Evolutionary conservation across 495 filamentous ascomycete genomes (phyloP).

Genomic region (Penicillium paradoxum): DNA sequence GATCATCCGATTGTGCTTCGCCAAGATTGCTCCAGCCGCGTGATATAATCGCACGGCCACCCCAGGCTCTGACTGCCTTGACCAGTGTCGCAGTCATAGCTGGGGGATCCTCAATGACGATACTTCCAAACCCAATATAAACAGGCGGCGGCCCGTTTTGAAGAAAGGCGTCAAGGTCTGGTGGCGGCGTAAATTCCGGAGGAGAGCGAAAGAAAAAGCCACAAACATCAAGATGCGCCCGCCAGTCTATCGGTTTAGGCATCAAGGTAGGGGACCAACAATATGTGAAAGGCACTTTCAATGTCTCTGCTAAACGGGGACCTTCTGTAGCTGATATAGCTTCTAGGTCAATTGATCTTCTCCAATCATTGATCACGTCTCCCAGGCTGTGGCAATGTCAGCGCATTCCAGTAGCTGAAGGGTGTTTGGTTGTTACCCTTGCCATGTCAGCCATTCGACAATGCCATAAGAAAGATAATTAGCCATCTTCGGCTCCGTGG

Average conservation of each 20-base stretch:
- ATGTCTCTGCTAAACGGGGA: constrained; percentile 23
- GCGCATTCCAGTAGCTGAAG: not conserved
- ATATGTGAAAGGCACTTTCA: constrained; percentile 55
- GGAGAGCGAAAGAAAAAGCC: constrained; percentile 53
- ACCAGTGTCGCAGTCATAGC: constrained; percentile 46
- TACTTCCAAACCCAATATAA: constrained; percentile 61
- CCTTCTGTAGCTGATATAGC: constrained; percentile 30
- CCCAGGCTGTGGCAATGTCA: constrained; percentile 30
- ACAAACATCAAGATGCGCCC: constrained; percentile 42
- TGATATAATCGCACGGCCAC: constrained; percentile 51
- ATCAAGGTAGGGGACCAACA: constrained; percentile 56
- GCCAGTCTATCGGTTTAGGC: constrained; percentile 56
- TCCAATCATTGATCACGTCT: constrained; percentile 51
- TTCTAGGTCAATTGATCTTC: constrained; percentile 43
- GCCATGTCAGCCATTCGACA: constrained; percentile 59
- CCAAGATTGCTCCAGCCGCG: constrained; percentile 56
- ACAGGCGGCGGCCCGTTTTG: constrained; percentile 47
- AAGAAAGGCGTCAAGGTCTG: constrained; percentile 47
- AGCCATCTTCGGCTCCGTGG: constrained; percentile 35
- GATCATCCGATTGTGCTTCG: constrained; percentile 33
- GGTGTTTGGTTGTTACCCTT: constrained; percentile 36
- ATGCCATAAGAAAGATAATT: constrained; percentile 54
- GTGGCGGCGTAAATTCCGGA: constrained; percentile 41
- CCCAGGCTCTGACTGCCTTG: constrained; percentile 43
- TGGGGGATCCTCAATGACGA: constrained; percentile 55